Evolutionary conservation across 202 grass and related monocot genomes (phyloP), one percentile per base, ranked within the genome.

Genomic region (Hordeum pubiflorum): DNA sequence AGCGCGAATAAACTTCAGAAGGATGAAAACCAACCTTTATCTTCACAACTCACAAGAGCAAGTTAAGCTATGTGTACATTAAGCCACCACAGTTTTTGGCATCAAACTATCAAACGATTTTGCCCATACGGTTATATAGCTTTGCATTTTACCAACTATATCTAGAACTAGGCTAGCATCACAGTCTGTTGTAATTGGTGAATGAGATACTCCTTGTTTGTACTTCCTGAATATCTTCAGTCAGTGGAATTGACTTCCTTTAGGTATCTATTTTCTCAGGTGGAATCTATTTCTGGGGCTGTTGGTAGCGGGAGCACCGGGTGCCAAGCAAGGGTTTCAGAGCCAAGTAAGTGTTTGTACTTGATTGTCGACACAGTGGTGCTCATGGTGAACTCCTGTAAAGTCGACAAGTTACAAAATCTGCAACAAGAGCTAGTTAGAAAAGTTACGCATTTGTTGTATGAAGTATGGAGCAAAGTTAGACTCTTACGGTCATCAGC

Each of bases 361-460:
- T 89, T 90, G 57, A 37, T 88, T 62, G 46, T 89, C 62, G 81
- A 90, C 77, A 66, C 84, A 14, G 34, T 82, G 58, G 66, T 87
- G 36, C 48, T 86, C 46, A 67, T 94, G 81, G 82, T 94, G 27
- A 93, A 93, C 76, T 87, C 88, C 24, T 93, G 84, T 64, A 40
- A 67, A 32, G 43, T 75, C 10, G 52, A 79, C 1, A 80, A 26
- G 21, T 84, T 86, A 22, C 26, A 24, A 5, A 78, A 41, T 55
- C 55, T 94, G 18, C 69, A 86, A 12, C 56, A 80, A 3, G 72
- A 78, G 58, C 58, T 94, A 78, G 29, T 89, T 3, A 83, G 56
- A 81, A 82, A 63, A 14, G 52, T 69, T 56, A 40, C 66, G 22
- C 57, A 69, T 27, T 86, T 94, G 36, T 20, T 97, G 58, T 72